Conservation (phyloP, 441 rosid species). For the Gossypium schwendimanii region DNA sequence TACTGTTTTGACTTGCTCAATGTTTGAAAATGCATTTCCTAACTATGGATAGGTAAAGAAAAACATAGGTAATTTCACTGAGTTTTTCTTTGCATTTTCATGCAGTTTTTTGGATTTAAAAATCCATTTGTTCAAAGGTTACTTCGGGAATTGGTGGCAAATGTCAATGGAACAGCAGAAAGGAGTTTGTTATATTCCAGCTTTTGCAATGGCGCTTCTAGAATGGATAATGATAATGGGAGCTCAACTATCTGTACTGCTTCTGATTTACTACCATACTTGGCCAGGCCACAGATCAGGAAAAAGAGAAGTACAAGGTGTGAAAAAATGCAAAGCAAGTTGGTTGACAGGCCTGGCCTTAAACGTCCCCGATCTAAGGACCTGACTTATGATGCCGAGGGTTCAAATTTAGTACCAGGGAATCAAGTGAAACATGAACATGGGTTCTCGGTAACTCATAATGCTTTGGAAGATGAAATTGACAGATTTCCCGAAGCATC, state of each 20-base stretch:
- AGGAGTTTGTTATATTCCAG: constrained; percentile 29
- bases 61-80: background rate
- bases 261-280: constrained; percentile 35
- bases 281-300: constrained; percentile 33
- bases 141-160: constrained; percentile 73
- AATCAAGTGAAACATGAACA: constrained; percentile 18
- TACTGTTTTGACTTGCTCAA: background rate
- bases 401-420: constrained; percentile 20
- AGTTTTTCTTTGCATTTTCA: constrained; percentile 10
- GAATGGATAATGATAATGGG: constrained; percentile 21
- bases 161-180: constrained; percentile 47
- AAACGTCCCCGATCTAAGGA: constrained; percentile 40
- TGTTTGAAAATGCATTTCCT: background rate
- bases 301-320: constrained; percentile 56
- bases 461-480: constrained; percentile 20
- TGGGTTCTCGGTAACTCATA: constrained; percentile 16
- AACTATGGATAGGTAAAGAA: background rate
- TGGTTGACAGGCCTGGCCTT: constrained; percentile 16
- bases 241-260: constrained; percentile 17
- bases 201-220: constrained; percentile 33
- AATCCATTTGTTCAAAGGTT: constrained; percentile 71
- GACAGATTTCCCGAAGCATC: constrained; percentile 23
- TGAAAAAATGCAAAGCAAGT: constrained; percentile 24
- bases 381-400: constrained; percentile 16
- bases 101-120: constrained; percentile 90